Base-by-base conservation (phyloP, 2,329 filamentous ascomycete genomes). In the Cladosporium sp. region DNA sequence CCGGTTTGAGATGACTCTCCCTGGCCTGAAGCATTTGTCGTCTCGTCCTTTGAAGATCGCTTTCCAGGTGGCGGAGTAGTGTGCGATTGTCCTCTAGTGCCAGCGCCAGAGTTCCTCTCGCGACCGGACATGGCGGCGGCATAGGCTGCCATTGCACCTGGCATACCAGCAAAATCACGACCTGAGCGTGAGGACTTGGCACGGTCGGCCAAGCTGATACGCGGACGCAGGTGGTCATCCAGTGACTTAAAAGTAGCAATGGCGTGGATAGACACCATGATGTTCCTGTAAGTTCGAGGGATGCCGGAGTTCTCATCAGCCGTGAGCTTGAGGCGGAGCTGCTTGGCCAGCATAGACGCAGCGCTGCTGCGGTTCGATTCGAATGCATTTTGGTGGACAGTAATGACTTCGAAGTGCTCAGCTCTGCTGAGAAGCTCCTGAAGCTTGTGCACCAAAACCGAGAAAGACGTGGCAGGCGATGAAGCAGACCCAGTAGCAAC, bases 231-330 rank as follows among this genome's bases (percentile, higher is more conserved):
- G 77, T 98, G 99, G 76, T 99, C 95, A 75, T 98, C 95, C 28
- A 99, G 82, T 0, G 94, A 92, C 78, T 97, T 98, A 82, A 99
- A 98, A 0, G 93, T 98, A 2, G 95, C 94, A 74, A 99, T 98
- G 18, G 95, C 95, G 77, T 99, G 95, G 66, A 99, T 99, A 0
- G 93, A 96, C 0, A 99, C 95, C 90, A 97, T 97, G 69, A 99
- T 96, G 71, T 94, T 97, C 26, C 92, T 87, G 76, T 96, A 98
- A 0, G 90, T 85, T 41, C 89, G 86, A 21, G 95, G 95, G 67
- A 99, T 95, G 59, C 95, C 92, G 0, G 93, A 94, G 57, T 93
- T 90, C 1, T 96, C 93, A 71, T 96, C 93, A 1, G 95, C 94
- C 44, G 93, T 87, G 38, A 99, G 84, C 72, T 92, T 93, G 54